Evolutionary conservation across 2,329 filamentous ascomycete species (phyloP).

Genomic region (Sphaerulina populicola): DNA sequence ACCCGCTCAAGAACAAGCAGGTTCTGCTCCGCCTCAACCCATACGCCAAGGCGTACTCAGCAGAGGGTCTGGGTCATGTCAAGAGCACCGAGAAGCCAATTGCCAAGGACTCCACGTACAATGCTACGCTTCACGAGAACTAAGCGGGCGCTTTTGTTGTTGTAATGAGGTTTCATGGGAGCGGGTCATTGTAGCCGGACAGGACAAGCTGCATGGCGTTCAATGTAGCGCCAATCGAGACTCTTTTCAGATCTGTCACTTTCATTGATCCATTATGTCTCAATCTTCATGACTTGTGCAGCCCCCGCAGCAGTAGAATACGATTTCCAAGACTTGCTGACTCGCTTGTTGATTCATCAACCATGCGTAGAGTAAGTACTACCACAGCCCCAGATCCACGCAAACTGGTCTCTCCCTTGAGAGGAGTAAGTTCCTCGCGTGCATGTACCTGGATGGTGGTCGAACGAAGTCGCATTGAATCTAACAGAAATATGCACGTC

Average conservation of each 20-base stretch:
- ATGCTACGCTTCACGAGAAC: slow-evolving; percentile 41
- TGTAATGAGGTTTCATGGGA: slow-evolving; percentile 18
- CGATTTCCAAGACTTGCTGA: too few relatives aligned
- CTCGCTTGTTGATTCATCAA: too few relatives aligned
- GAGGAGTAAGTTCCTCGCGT: too few relatives aligned
- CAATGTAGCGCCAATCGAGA: slow-evolving; percentile 16
- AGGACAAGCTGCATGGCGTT: slow-evolving; percentile 21
- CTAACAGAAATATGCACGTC: too few relatives aligned
- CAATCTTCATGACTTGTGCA: too few relatives aligned
- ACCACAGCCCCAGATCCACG: too few relatives aligned
- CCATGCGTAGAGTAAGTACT: too few relatives aligned
- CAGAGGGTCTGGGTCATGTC: slow-evolving; percentile 72
- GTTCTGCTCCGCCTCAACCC: slow-evolving; percentile 97
- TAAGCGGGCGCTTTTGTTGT: slow-evolving; percentile 29
- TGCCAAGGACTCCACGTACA: slow-evolving; percentile 47
- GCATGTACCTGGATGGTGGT: too few relatives aligned
- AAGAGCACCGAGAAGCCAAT: slow-evolving; percentile 56
- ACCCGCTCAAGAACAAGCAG: slow-evolving; percentile 98
- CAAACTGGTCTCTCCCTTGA: too few relatives aligned
- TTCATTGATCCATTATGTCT: neutral
- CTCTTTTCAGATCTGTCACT: slow-evolving; percentile 5
- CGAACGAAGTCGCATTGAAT: too few relatives aligned
- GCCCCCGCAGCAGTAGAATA: too few relatives aligned
- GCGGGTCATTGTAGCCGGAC: slow-evolving; percentile 16
- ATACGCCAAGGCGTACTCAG: slow-evolving; percentile 82